phyloP scores from a whole-genome alignment of 2,329 filamentous ascomycete genomes.

The Diaporthe citriasiana region DNA sequence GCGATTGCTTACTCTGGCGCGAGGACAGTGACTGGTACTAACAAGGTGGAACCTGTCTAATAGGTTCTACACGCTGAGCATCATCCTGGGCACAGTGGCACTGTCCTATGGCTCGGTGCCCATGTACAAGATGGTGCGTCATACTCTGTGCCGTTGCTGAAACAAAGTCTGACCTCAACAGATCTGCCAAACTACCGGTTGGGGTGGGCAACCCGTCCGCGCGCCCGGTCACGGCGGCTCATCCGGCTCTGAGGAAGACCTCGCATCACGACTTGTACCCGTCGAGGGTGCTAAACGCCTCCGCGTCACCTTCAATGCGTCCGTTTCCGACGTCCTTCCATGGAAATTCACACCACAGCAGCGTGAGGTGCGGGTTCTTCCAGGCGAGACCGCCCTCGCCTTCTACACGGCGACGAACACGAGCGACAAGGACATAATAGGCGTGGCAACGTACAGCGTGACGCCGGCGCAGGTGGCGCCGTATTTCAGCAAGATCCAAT shows the following conservation, averaged over 20 bases:
- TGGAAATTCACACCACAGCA: conserved; percentile 99
- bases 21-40: conserved; percentile 49
- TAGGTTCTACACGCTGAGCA: conserved; percentile 81
- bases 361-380: conserved; percentile 93
- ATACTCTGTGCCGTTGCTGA: conserved; percentile 15
- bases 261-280: conserved; percentile 82
- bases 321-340: conserved; percentile 92
- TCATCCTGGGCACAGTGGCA: conserved; percentile 84
- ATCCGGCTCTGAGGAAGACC: conserved; percentile 70
- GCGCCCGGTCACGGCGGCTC: conserved; percentile 75
- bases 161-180: conserved; percentile 49
- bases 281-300: conserved; percentile 86
- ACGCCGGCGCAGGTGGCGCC: conserved; percentile 95
- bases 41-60: conserved; percentile 39
- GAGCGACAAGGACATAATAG: conserved; percentile 93
- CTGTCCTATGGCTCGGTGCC: conserved; percentile 88
- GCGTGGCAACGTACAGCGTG: conserved; percentile 97
- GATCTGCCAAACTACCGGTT: conserved; percentile 90
- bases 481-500: conserved; percentile 99
- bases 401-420: conserved; percentile 98
- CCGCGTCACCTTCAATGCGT: conserved; percentile 95
- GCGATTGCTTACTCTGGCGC: conserved; percentile 43
- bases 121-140: conserved; percentile 84
- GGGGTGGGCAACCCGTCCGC: conserved; percentile 92
- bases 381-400: conserved; percentile 95